Evolutionary conservation across 2,329 filamentous ascomycete genomes (phyloP).

Genomic region (Fusarium sp.): DNA sequence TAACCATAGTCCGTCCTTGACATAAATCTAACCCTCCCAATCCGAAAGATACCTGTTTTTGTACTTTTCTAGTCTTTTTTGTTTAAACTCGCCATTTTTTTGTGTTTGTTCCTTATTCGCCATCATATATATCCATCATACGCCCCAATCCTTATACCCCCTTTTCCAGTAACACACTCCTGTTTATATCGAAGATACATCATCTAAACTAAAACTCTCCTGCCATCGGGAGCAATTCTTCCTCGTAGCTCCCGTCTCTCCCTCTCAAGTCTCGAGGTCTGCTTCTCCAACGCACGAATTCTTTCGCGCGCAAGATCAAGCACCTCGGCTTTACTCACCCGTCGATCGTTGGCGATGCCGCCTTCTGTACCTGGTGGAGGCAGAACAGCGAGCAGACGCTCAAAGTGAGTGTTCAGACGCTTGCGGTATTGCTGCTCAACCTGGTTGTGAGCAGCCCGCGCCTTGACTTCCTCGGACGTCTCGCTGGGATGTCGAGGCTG

Average conservation of each 20-base stretch:
- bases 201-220: constrained; percentile 21
- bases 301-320: constrained; percentile 59
- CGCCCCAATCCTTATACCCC: constrained; percentile 18
- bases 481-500: constrained; percentile 41
- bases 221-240: constrained; percentile 30
- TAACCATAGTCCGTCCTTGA: constrained; percentile 10
- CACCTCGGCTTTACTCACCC: constrained; percentile 59
- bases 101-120: constrained; percentile 26
- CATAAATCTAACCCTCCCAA: neutral
- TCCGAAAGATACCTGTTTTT: constrained; percentile 3
- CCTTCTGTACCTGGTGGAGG: constrained; percentile 50
- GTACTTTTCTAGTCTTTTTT: neutral
- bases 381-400: constrained; percentile 56
- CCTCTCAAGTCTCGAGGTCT: constrained; percentile 52
- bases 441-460: constrained; percentile 56
- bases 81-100: constrained; percentile 11
- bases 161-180: constrained; percentile 8
- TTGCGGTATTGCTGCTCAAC: constrained; percentile 63
- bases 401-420: constrained; percentile 60
- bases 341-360: constrained; percentile 48
- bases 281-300: constrained; percentile 55
- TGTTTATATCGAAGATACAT: constrained; percentile 8
- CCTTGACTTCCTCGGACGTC: constrained; percentile 44
- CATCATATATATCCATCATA: constrained; percentile 18
- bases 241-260: constrained; percentile 51